Percentiles rank a stretch among this genome's conserved stretches.
phyloP scores from a whole-genome alignment of 495 filamentous ascomycete genomes.

The Neurospora sp. region DNA sequence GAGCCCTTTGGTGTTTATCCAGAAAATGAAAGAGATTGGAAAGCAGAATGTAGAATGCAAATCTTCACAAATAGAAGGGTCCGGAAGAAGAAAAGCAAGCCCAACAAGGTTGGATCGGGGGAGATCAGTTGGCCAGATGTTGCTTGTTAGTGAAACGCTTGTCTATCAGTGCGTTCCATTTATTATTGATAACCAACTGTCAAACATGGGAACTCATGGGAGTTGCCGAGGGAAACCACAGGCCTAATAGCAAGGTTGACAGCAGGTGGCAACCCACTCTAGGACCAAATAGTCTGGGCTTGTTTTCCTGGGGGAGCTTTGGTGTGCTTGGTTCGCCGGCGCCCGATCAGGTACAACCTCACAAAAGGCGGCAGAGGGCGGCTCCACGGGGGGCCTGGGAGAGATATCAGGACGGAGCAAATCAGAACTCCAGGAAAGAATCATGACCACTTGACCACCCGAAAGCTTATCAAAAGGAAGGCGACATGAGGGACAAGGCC shows the following conservation, averaged over 20 bases:
- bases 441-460: neutral
- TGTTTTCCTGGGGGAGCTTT: neutral
- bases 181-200: neutral
- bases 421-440: neutral
- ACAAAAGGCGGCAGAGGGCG: neutral
- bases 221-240: neutral
- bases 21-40: neutral
- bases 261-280: slow-evolving; percentile 1
- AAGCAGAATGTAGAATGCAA: neutral
- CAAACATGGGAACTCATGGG: neutral
- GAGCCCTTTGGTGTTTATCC: neutral
- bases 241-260: neutral
- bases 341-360: neutral
- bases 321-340: neutral
- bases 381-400: neutral
- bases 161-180: neutral
- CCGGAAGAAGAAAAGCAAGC: neutral
- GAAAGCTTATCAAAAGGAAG: neutral
- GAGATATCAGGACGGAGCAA: neutral
- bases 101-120: neutral
- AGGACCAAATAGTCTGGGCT: neutral
- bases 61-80: neutral
- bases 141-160: neutral
- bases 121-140: neutral
- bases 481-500: neutral